phyloP scores from a whole-genome alignment of 179 eudicot species.

The Heliamphora pulchella region DNA sequence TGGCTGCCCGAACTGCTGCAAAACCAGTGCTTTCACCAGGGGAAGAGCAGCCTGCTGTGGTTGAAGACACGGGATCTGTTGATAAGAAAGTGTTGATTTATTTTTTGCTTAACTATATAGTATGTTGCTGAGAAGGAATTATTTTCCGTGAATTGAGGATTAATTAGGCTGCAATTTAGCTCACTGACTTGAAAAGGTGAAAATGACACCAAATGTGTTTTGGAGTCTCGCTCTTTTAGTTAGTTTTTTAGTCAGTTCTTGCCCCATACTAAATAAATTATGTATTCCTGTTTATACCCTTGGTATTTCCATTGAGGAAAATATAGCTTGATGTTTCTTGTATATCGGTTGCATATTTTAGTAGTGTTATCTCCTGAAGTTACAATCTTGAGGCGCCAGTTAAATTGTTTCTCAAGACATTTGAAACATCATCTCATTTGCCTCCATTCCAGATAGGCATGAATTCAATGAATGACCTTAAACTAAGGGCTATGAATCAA shows the following conservation, averaged over 20 bases:
- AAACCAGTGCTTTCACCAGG: slow-evolving; percentile 40
- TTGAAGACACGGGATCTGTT: slow-evolving; percentile 42
- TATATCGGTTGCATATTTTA: neutral
- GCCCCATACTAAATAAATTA: neutral
- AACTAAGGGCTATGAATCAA: too few species aligned
- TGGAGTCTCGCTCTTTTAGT: neutral
- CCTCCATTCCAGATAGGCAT: neutral
- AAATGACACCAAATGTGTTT: neutral
- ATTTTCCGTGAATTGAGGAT: neutral
- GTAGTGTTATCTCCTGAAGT: neutral
- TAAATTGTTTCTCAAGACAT: neutral
- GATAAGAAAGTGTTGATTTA: slow-evolving; percentile 48
- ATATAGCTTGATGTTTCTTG: neutral
- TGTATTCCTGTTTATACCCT: too few species aligned
- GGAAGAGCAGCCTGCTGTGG: slow-evolving; percentile 47
- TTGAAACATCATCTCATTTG: neutral
- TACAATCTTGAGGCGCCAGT: neutral
- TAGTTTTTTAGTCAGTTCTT: neutral
- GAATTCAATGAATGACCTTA: too few species aligned
- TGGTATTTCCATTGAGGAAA: neutral
- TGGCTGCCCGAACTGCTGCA: slow-evolving; percentile 91
- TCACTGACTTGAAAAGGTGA: neutral
- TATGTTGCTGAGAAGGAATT: neutral
- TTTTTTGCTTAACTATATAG: neutral
- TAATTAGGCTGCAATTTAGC: neutral